phyloP scores from a whole-genome alignment of 108 stramenopile genomes.

The Pseudonitzschia pungens region DNA sequence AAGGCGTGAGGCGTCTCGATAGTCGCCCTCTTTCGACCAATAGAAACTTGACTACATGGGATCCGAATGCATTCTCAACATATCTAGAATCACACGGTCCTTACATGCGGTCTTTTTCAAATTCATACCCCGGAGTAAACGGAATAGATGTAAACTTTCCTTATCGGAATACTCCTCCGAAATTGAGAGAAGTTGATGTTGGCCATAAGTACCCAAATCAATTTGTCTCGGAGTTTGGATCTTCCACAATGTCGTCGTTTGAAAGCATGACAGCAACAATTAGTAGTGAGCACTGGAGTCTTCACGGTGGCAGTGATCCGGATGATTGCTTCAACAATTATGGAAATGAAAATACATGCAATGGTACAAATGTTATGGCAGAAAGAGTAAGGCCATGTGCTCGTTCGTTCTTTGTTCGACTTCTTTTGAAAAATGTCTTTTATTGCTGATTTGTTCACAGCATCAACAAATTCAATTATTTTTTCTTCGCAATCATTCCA shows the following conservation, averaged over 20 bases:
- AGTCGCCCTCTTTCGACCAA: slow-evolving; percentile 39
- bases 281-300: slow-evolving; percentile 25
- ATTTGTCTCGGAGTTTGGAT: slow-evolving; percentile 57
- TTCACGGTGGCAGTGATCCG: slow-evolving; percentile 45
- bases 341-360: slow-evolving; percentile 44
- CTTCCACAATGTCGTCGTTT: slow-evolving; percentile 44
- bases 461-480: background rate
- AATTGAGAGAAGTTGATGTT: slow-evolving; percentile 17
- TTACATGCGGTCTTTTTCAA: slow-evolving; percentile 40
- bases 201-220: slow-evolving; percentile 17
- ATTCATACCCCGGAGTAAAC: slow-evolving; percentile 45
- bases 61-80: slow-evolving; percentile 10
- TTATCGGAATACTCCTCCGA: slow-evolving; percentile 24
- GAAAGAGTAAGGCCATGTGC: slow-evolving; percentile 19
- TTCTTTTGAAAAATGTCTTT: background rate
- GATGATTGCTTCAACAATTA: slow-evolving; percentile 34
- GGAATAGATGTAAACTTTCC: slow-evolving; percentile 25
- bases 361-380: slow-evolving; percentile 54
- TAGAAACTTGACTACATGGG: slow-evolving; percentile 18
- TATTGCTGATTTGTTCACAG: background rate
- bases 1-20: slow-evolving; percentile 39
- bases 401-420: background rate
- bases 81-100: slow-evolving; percentile 55
- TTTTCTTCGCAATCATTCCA: background rate
- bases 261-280: slow-evolving; percentile 57